Percentiles rank a stretch among this genome's conserved stretches.
phyloP scores from a whole-genome alignment of 805 yeast genomes.

The Pichia scutulata region DNA sequence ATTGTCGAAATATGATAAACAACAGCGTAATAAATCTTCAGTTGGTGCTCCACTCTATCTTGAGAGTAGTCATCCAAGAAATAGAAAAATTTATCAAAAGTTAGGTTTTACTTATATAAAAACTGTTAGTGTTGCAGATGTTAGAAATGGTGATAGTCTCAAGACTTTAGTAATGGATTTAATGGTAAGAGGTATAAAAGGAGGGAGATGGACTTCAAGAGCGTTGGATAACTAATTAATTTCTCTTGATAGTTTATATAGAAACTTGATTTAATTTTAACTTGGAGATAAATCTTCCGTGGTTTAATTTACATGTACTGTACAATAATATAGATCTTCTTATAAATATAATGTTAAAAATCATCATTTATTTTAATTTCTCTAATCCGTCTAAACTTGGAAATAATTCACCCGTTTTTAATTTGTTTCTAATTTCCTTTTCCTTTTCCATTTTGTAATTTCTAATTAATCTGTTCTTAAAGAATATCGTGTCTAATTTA shows the following conservation, averaged over 20 bases:
- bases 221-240: conserved; percentile 4
- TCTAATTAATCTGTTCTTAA: conserved; percentile 32
- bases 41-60: conserved; percentile 37
- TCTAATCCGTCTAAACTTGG: conserved; percentile 27
- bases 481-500: conserved; percentile 34
- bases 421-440: conserved; percentile 26
- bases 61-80: conserved; percentile 50
- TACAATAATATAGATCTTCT: too few species aligned
- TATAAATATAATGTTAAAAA: neutral
- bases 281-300: too few species aligned
- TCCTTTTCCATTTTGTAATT: conserved; percentile 29
- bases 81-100: conserved; percentile 45
- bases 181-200: conserved; percentile 33
- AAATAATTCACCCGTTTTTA: conserved; percentile 32
- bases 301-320: too few species aligned
- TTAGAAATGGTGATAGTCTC: conserved; percentile 18
- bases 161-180: conserved; percentile 30
- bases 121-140: conserved; percentile 29
- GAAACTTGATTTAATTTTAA: neutral
- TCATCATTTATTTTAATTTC: neutral
- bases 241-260: neutral
- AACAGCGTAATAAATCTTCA: conserved; percentile 18
- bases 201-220: conserved; percentile 27
- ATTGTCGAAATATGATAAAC: conserved; percentile 26
- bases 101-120: conserved; percentile 40